Conservation (phyloP, 306 rosid genomes). For the Cicer cuneatum region DNA sequence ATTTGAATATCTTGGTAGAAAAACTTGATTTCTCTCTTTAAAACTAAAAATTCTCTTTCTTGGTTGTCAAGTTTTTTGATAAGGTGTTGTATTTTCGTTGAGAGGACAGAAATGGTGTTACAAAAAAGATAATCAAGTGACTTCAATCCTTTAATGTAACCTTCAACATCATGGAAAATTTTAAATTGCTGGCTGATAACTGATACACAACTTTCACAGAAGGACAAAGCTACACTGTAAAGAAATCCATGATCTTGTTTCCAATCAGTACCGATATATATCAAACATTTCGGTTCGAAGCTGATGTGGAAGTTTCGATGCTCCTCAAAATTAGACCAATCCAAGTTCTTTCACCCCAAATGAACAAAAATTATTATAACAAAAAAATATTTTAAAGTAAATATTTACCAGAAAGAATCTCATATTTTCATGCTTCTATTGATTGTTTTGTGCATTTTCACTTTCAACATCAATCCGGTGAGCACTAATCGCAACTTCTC, state of each 20-base stretch:
- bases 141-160: background rate
- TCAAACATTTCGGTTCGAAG: background rate
- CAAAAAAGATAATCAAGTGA: background rate
- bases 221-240: background rate
- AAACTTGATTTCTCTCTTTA: background rate
- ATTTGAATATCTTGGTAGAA: background rate
- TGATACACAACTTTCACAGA: background rate
- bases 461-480: slow-evolving; percentile 46
- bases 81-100: background rate
- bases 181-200: background rate
- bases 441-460: slow-evolving; percentile 36
- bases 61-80: background rate
- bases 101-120: background rate
- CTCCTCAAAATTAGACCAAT: background rate
- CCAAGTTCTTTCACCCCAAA: slow-evolving; percentile 1
- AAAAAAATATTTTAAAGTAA: background rate
- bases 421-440: slow-evolving; percentile 33
- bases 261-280: background rate
- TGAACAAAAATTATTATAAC: background rate
- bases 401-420: slow-evolving; percentile 37
- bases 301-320: background rate
- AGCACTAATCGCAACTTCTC: slow-evolving; percentile 46
- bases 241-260: background rate
- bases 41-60: background rate
- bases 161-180: background rate